phyloP scores from a whole-genome alignment of 148 eudicot species.

The Amaranthus palmeri region DNA sequence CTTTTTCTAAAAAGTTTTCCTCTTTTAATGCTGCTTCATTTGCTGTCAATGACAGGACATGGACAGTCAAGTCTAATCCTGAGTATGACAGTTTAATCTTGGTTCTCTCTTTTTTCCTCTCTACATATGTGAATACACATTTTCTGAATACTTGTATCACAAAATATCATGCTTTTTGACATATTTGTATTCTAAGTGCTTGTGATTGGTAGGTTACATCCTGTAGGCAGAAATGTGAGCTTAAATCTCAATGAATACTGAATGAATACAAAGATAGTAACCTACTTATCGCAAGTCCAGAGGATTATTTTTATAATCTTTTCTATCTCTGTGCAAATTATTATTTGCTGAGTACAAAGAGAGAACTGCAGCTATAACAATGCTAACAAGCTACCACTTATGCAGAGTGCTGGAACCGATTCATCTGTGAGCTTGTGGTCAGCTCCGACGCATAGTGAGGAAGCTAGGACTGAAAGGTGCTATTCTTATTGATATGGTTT shows the following conservation, averaged over 20 bases:
- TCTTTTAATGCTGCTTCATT: conserved; percentile 17
- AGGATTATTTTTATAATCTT: neutral
- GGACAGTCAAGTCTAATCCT: conserved; percentile 89
- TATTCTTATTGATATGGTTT: conserved; percentile 8
- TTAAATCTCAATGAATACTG: neutral
- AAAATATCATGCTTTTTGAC: neutral
- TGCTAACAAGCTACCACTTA: conserved; percentile 6
- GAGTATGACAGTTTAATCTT: conserved; percentile 73
- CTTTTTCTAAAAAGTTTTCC: neutral
- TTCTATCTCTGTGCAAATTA: neutral
- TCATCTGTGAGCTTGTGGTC: conserved; percentile 88
- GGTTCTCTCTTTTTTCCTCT: conserved; percentile 57
- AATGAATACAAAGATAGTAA: too few species aligned
- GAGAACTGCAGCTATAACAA: neutral
- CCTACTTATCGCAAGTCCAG: neutral
- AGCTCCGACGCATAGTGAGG: conserved; percentile 48
- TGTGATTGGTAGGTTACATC: neutral
- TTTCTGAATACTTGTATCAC: neutral
- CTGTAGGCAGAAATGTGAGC: neutral
- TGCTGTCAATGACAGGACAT: conserved; percentile 66
- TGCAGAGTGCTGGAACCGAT: conserved; percentile 97
- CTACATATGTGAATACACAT: conserved; percentile 8
- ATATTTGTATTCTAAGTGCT: neutral
- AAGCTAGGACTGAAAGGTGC: conserved; percentile 50
- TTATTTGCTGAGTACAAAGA: neutral